Evolutionary conservation across 495 filamentous ascomycete genomes (phyloP).

Genomic region (Niebla homalea): DNA sequence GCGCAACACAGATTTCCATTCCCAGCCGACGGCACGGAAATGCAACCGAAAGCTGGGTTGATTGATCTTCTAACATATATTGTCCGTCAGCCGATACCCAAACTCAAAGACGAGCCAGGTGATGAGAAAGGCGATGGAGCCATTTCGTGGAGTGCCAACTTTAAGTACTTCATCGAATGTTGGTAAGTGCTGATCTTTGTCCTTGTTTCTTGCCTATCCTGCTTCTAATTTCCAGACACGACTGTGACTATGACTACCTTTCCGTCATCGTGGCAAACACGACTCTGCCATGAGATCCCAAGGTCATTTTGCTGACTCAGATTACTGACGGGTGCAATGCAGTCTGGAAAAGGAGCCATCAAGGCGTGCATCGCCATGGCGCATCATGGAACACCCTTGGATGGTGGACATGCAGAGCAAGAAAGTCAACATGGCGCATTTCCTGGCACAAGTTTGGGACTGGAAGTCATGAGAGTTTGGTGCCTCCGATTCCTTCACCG

Average conservation of each 20-base stretch:
- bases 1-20: slow-evolving; percentile 97
- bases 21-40: slow-evolving; percentile 88
- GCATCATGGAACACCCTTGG: slow-evolving; percentile 99
- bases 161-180: slow-evolving; percentile 99
- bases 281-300: background rate
- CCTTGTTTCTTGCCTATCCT: background rate
- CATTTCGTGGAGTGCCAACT: slow-evolving; percentile 87
- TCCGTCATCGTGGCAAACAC: background rate
- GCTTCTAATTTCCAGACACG: slow-evolving; percentile 4
- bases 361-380: slow-evolving; percentile 85
- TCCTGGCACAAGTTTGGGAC: slow-evolving; percentile 86
- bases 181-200: slow-evolving; percentile 53
- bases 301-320: background rate
- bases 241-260: background rate
- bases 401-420: slow-evolving; percentile 90
- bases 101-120: slow-evolving; percentile 70
- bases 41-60: slow-evolving; percentile 71
- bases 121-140: slow-evolving; percentile 44
- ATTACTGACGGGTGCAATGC: slow-evolving; percentile 2
- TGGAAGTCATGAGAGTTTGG: slow-evolving; percentile 47
- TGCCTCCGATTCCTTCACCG: background rate
- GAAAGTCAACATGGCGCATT: slow-evolving; percentile 92
- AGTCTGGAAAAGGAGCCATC: slow-evolving; percentile 88
- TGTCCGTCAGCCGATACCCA: slow-evolving; percentile 87
- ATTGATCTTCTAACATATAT: slow-evolving; percentile 97